Evolutionary conservation across 192 early-diverging fungal genomes (phyloP).

Genomic region (Obelidium mucronatum): DNA sequence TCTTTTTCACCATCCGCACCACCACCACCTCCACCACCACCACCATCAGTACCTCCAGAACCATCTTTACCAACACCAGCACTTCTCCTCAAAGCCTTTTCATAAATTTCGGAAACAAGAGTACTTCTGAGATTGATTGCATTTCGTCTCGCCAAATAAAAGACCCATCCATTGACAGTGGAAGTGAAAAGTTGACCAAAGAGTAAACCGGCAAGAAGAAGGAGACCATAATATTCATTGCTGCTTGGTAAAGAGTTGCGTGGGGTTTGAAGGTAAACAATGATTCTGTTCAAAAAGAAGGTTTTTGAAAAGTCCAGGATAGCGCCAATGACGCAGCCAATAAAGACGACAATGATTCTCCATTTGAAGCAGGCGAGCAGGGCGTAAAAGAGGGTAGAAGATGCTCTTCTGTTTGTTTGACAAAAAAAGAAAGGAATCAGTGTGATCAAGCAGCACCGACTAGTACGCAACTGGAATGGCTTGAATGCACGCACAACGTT

Average conservation of each 20-base stretch:
- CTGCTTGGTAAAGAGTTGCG: background rate
- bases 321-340: conserved; percentile 21
- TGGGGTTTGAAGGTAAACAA: conserved; percentile 31
- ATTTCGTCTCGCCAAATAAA: conserved; percentile 26
- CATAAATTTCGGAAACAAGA: conserved; percentile 45
- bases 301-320: conserved; percentile 34
- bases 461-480: conserved; percentile 29
- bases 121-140: conserved; percentile 33
- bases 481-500: conserved; percentile 14
- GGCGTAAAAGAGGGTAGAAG: conserved; percentile 8
- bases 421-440: background rate
- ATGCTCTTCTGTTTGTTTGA: background rate
- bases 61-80: conserved; percentile 29
- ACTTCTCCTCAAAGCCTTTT: conserved; percentile 44
- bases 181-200: conserved; percentile 14
- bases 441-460: background rate
- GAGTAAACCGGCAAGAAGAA: conserved; percentile 26
- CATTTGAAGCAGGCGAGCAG: conserved; percentile 33
- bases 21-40: too few relatives aligned
- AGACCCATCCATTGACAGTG: conserved; percentile 27
- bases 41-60: too few relatives aligned
- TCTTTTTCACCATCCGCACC: conserved; percentile 5
- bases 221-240: background rate
- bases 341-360: conserved; percentile 23
- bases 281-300: conserved; percentile 31